Evolutionary conservation across 2,329 filamentous ascomycete species (phyloP).

Genomic region (Elsinoe ampelina): DNA sequence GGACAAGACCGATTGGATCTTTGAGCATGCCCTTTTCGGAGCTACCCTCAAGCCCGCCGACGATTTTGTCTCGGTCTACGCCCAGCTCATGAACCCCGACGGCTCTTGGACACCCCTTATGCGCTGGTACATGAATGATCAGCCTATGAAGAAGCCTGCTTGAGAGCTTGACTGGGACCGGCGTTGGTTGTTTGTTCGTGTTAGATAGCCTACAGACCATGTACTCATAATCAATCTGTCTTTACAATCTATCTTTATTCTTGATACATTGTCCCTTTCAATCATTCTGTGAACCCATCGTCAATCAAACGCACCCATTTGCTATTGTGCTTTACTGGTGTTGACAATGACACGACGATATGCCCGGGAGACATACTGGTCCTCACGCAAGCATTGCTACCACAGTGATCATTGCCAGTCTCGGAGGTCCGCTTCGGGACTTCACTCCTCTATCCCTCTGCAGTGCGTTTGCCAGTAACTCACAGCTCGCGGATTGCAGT

Average conservation of each 20-base stretch:
- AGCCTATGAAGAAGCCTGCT: slow-evolving; percentile 17
- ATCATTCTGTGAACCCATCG: background rate
- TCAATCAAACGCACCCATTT: background rate
- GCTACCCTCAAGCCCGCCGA: slow-evolving; percentile 36
- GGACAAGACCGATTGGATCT: slow-evolving; percentile 34
- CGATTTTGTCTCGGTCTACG: slow-evolving; percentile 38
- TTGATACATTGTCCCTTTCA: background rate
- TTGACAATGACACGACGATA: too few species aligned
- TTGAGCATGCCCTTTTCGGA: slow-evolving; percentile 29
- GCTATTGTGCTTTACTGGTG: too few species aligned
- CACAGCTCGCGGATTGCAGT: too few species aligned
- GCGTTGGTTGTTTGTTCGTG: background rate
- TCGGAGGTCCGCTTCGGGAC: too few species aligned
- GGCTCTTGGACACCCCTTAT: slow-evolving; percentile 33
- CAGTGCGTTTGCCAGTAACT: too few species aligned
- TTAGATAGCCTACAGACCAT: background rate
- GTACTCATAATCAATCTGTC: background rate
- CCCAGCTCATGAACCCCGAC: slow-evolving; percentile 37
- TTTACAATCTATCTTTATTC: too few species aligned
- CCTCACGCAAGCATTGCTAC: too few species aligned
- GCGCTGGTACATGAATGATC: slow-evolving; percentile 22
- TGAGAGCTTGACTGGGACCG: background rate
- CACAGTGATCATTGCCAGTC: too few species aligned
- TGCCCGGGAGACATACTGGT: too few species aligned
- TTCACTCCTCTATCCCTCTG: too few species aligned